Conservation (phyloP, 257 asterid species). For the Primulina eburnea region DNA sequence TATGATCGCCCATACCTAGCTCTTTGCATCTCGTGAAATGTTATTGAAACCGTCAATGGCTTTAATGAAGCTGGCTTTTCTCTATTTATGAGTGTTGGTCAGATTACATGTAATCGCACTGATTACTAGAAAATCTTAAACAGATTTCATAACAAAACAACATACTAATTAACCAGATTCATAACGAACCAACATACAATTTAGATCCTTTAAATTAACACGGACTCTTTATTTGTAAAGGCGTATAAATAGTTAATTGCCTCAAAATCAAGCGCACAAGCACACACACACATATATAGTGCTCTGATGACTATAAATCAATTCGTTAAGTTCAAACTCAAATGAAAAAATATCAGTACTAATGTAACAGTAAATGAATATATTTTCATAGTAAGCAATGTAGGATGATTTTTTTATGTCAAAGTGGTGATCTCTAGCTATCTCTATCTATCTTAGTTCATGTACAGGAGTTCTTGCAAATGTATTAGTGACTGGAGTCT, state of each 20-base stretch:
- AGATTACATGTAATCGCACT: conserved; percentile 21
- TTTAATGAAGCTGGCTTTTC: conserved; percentile 26
- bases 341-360: no score
- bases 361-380: no score
- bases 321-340: neutral
- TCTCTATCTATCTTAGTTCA: neutral
- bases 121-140: conserved; percentile 10
- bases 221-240: neutral
- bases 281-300: neutral
- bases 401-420: neutral
- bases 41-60: conserved; percentile 31
- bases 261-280: neutral
- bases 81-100: conserved; percentile 20
- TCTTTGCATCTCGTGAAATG: conserved; percentile 28
- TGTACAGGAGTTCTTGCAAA: no score
- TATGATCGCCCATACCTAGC: conserved; percentile 32
- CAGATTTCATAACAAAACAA: neutral
- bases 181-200: neutral
- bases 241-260: no score
- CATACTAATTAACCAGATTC: neutral
- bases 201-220: no score
- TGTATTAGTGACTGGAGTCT: no score
- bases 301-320: neutral
- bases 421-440: neutral
- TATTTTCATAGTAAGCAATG: neutral